Conservation (phyloP, 1,139 yeast species). For the Scheffersomyces parashehatae region DNA sequence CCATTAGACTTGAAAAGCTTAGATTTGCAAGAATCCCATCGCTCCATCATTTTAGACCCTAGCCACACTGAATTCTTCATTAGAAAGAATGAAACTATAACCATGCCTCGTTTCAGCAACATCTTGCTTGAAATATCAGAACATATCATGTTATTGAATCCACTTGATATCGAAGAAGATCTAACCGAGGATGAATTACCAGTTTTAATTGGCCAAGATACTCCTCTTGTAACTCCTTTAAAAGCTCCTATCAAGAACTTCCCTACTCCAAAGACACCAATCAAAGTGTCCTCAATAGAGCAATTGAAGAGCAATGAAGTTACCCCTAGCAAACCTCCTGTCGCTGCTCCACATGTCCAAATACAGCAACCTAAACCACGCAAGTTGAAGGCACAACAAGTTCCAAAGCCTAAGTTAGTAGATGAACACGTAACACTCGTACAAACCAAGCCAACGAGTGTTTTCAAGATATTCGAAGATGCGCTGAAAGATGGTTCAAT, state of each 20-base stretch:
- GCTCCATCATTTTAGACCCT: conserved; percentile 44
- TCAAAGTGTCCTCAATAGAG: conserved; percentile 5
- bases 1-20: conserved; percentile 17
- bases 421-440: conserved; percentile 2
- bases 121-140: conserved; percentile 63
- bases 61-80: conserved; percentile 59
- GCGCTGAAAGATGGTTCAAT: not conserved
- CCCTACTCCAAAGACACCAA: conserved; percentile 12
- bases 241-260: conserved; percentile 6
- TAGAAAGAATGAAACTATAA: conserved; percentile 52
- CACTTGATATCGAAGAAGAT: conserved; percentile 45
- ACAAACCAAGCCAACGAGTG: conserved; percentile 2
- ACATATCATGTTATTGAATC: conserved; percentile 56
- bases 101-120: conserved; percentile 57
- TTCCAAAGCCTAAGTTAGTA: not conserved
- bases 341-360: conserved; percentile 6
- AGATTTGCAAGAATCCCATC: conserved; percentile 17
- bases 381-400: not conserved
- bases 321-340: conserved; percentile 15
- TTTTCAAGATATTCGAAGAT: conserved; percentile 18
- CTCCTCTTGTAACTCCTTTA: conserved; percentile 4
- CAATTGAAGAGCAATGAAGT: conserved; percentile 5
- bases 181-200: conserved; percentile 43
- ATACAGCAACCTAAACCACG: conserved; percentile 1
- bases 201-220: conserved; percentile 16